Evolutionary conservation across 2,329 filamentous ascomycete genomes (phyloP).

Genomic region (Teratosphaeria nubilosa): DNA sequence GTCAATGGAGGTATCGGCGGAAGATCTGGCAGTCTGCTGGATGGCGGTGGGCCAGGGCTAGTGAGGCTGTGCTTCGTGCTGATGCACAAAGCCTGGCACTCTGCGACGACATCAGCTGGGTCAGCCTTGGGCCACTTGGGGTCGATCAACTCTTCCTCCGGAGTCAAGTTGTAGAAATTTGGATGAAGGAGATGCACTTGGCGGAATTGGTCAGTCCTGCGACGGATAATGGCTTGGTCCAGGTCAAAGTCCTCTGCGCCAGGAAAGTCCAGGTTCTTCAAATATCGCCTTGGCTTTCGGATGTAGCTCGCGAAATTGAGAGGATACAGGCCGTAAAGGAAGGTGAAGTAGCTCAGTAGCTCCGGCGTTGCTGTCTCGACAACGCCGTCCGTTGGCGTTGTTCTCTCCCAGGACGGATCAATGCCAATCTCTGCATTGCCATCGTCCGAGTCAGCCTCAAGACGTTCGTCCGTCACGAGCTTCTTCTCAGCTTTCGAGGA

Average conservation of each 20-base stretch:
- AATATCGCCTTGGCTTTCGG: conserved; percentile 67
- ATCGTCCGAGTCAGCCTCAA: conserved; percentile 23
- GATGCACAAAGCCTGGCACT: conserved; percentile 62
- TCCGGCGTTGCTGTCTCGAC: conserved; percentile 56
- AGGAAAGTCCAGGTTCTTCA: conserved; percentile 61
- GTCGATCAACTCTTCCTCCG: conserved; percentile 70
- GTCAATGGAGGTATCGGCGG: conserved; percentile 31
- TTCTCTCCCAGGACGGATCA: conserved; percentile 52
- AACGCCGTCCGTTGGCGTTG: conserved; percentile 50
- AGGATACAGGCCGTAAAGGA: conserved; percentile 73
- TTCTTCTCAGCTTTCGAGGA: conserved; percentile 24
- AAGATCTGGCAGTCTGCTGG: conserved; percentile 34
- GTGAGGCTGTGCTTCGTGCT: conserved; percentile 30
- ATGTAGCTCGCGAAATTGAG: conserved; percentile 83
- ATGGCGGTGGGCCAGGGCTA: conserved; percentile 39
- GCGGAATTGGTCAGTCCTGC: conserved; percentile 64
- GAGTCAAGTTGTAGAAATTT: conserved; percentile 72
- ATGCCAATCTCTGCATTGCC: conserved; percentile 30
- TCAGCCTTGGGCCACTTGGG: conserved; percentile 72
- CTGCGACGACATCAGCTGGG: conserved; percentile 67
- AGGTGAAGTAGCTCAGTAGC: conserved; percentile 66
- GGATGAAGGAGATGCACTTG: conserved; percentile 66
- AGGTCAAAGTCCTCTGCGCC: conserved; percentile 66
- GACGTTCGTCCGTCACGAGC: conserved; percentile 26
- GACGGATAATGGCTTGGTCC: conserved; percentile 65